Percentiles rank a stretch among this genome's conserved stretches.
These are phyloP conservation scores for Fusarium sp. DNA, from an alignment of 2,329 filamentous ascomycete species.

Conservation along the genomic window DNA sequence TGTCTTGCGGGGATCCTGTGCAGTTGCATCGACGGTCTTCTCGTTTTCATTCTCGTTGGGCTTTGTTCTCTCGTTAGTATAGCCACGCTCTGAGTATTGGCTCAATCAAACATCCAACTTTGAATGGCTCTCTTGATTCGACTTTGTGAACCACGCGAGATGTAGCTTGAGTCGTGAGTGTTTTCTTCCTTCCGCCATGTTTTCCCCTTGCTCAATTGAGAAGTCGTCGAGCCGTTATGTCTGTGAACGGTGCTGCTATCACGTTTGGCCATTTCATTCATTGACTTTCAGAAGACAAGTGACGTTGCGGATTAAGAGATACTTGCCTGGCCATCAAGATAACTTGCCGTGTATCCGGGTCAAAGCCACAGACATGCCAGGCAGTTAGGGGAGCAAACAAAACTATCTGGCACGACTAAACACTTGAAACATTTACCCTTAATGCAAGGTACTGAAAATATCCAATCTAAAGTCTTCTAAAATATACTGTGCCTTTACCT, in stretches of 20 bases:
- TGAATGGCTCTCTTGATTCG: rapidly evolving
- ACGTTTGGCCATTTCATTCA: rapidly evolving
- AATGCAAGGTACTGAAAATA: rapidly evolving
- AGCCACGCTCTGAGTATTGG: rapidly evolving
- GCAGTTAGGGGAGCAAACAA: neutral
- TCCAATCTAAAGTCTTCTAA: rapidly evolving
- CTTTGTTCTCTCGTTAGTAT: rapidly evolving
- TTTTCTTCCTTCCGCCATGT: rapidly evolving
- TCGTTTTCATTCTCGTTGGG: rapidly evolving
- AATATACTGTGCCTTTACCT: rapidly evolving
- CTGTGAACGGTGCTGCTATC: rapidly evolving
- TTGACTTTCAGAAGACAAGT: neutral
- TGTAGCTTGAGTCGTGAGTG: rapidly evolving
- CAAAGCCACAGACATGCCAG: neutral
- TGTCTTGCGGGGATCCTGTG: rapidly evolving
- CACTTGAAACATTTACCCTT: neutral
- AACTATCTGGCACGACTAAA: neutral
- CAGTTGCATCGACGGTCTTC: rapidly evolving
- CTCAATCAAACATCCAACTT: rapidly evolving
- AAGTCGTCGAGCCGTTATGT: rapidly evolving
- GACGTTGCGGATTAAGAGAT: neutral
- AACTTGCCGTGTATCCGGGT: neutral
- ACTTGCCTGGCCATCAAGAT: rapidly evolving
- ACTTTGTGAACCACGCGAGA: rapidly evolving
- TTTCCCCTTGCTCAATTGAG: rapidly evolving